Evolutionary conservation across 2,329 filamentous ascomycete species (phyloP), one percentile per base, ranked within the genome.

Genomic region (Periconia sp.): DNA sequence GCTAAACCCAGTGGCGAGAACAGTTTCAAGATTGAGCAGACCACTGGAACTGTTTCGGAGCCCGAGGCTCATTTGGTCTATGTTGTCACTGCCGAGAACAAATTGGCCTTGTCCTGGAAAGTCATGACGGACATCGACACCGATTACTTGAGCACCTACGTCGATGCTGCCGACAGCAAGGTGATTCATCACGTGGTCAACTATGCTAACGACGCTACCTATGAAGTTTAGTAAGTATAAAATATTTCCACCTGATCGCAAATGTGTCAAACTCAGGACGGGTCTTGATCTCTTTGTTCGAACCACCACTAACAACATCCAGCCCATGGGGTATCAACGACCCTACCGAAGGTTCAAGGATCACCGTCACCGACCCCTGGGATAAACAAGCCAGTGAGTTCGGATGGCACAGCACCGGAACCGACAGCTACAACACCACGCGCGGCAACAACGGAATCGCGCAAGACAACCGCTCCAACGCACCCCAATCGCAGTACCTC

Each of bases 71-170:
- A 78, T 56, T 74, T 85, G 2, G 78, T 82, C 37, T 86, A 85
- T 68, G 74, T 84, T 41, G 73, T 78, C 60, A 80, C 78, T 54
- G 64, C 72, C 0, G 77, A 82, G 41, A 77, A 76, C 45, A 70
- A 62, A 1, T 72, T 86, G 5, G 75, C 74, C 7, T 72, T 85
- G 18, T 74, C 80, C 0, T 86, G 83, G 83, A 74, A 82, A 62
- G 74, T 86, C 11, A 82, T 85, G 75, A 85, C 82, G 2, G 82
- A 85, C 52, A 68, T 84, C 41, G 54, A 75, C 9, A 77, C 80
- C 55, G 82, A 85, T 70, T 86, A 82, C 82, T 76, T 85, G n/a
- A 68, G 84, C 41, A 80, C 81, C 1, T 86, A 85, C 60, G 77
- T 85, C 31, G 79, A 85, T 48, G 81, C 81, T 5, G 65, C 69